Base-by-base conservation (phyloP, 2,329 filamentous ascomycete genomes). In the Penicillium decumbens region DNA sequence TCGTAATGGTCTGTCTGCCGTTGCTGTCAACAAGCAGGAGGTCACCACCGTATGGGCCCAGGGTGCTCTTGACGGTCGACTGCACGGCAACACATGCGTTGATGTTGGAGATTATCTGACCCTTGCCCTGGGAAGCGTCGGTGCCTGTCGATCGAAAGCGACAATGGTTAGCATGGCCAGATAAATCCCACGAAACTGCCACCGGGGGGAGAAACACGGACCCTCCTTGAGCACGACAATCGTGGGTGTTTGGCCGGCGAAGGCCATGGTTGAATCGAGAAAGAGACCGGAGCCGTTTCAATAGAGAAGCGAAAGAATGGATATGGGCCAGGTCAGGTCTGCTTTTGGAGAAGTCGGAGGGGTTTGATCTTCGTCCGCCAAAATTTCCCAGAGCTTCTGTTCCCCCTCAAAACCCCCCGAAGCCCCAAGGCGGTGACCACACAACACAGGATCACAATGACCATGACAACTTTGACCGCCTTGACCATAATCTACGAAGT, bases 151-250 rank as follows among this genome's bases (percentile, higher is more conserved):
- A 38, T 55, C 40, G 49, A 48, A 56, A 46, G 49, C 45, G 55
- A 47, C 45, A 58, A 54, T 55, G 44, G 53, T 65, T 60, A 70
- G 60, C 59, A 51, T 58, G 41, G 39, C 35, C 50, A 27, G 42
- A 43, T 44, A 29, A 53, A 58, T 54, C 53, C 49, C 61, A 61
- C 58, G 44, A 55, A 54, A 51, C 40, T 46, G 50, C 50, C 45
- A 48, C 46, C 47, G 46, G 47, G 45, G 48, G 58, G 59, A 58
- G 65, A 45, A 57, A 57, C 51, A 80, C 85, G 71, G 70, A 95
- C 91, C 91, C 80, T 96, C 92, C 79, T 93, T 95, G 69, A 97
- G 83, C 78, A 97, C 91, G 75, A 97, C 89, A 72, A 96, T 96
- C 65, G 92, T 96, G 72, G 92, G 92, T 70, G 92, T 93, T 76